Conservation (phyloP, 2,329 filamentous ascomycete genomes). For the Stagonosporopsis cucurbitacearum region DNA sequence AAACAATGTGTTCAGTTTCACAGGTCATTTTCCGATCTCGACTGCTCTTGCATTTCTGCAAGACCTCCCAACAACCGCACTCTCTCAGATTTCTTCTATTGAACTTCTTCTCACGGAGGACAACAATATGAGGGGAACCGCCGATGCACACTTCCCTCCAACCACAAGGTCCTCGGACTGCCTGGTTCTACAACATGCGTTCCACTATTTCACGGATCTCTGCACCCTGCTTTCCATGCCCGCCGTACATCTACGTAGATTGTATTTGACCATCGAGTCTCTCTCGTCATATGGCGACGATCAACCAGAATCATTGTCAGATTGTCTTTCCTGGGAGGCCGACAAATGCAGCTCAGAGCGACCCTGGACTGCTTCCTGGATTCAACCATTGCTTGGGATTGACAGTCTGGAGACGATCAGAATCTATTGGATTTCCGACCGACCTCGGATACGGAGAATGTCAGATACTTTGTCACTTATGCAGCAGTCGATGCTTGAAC, state of each 20-base stretch:
- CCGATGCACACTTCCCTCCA: conserved; percentile 23
- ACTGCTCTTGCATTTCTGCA: conserved; percentile 34
- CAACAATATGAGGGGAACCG: conserved; percentile 25
- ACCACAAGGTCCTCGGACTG: conserved; percentile 24
- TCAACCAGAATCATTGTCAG: conserved; percentile 12
- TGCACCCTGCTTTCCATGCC: conserved; percentile 30
- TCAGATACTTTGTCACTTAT: conserved; percentile 22
- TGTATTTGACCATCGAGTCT: conserved; percentile 28
- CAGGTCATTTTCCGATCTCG: conserved; percentile 26
- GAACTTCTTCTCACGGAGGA: conserved; percentile 28
- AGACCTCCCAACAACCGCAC: conserved; percentile 25
- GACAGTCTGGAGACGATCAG: conserved; percentile 21
- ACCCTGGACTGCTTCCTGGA: conserved; percentile 24
- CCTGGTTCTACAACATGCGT: conserved; percentile 27
- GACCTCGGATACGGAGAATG: conserved; percentile 20
- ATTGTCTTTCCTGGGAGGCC: conserved; percentile 21
- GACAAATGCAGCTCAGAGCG: conserved; percentile 11
- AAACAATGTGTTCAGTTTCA: conserved; percentile 34
- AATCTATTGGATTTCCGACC: conserved; percentile 27
- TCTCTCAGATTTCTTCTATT: conserved; percentile 23
- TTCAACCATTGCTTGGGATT: conserved; percentile 26
- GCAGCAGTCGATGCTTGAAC: conserved; percentile 23
- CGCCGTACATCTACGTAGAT: conserved; percentile 21
- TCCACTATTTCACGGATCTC: conserved; percentile 31
- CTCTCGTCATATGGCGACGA: conserved; percentile 11